Conservation (phyloP, 192 early-diverging fungal species). For the Rhizoclosmatium sp. region DNA sequence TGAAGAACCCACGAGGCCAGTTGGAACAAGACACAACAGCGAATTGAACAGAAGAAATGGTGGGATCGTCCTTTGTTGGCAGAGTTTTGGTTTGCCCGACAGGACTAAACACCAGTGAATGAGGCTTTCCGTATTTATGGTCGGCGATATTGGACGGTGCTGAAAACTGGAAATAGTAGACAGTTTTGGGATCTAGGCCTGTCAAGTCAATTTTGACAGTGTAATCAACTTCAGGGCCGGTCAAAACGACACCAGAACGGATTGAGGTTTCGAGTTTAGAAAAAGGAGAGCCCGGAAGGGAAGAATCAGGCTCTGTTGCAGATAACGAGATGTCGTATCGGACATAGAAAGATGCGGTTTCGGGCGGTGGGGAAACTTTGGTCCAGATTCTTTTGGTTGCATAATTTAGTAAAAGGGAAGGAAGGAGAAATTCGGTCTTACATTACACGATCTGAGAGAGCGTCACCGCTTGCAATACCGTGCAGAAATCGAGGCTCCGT, state of each 20-base stretch:
- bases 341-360: constrained; percentile 20
- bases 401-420: neutral
- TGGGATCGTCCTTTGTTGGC: constrained; percentile 32
- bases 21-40: constrained; percentile 53
- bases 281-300: constrained; percentile 18
- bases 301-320: neutral
- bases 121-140: neutral
- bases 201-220: constrained; percentile 52
- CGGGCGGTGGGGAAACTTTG: constrained; percentile 34
- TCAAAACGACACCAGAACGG: constrained; percentile 34
- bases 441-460: constrained; percentile 41
- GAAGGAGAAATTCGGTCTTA: constrained; percentile 13
- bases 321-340: constrained; percentile 35
- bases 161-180: constrained; percentile 47
- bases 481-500: constrained; percentile 34
- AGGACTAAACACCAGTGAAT: constrained; percentile 20
- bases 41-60: constrained; percentile 32
- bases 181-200: constrained; percentile 42
- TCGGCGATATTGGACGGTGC: neutral
- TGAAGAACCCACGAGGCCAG: constrained; percentile 50
- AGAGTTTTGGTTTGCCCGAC: constrained; percentile 49
- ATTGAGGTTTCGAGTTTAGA: constrained; percentile 23
- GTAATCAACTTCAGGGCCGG: constrained; percentile 44
- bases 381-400: constrained; percentile 44
- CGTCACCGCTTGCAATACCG: constrained; percentile 50